A percentile compares a stretch with the other conserved stretches of the same genome.
Conservation (phyloP, 2,329 filamentous ascomycete species). For the Penicillium sp. region DNA sequence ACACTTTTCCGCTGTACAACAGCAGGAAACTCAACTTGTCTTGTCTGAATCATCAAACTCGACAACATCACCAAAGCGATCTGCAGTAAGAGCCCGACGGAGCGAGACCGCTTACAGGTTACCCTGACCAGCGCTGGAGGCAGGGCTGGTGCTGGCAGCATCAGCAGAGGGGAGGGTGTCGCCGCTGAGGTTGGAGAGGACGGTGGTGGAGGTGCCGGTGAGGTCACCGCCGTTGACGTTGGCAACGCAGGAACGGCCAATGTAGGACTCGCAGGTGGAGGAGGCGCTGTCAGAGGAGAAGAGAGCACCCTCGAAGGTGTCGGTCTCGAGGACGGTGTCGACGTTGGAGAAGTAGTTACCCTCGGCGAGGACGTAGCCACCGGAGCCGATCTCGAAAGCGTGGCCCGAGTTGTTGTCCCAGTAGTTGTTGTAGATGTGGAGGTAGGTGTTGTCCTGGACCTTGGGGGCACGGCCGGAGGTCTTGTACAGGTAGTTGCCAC, state of each 20-base stretch:
- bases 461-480: slow-evolving; percentile 6
- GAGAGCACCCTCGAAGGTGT: background rate
- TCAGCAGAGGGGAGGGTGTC: background rate
- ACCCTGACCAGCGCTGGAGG: slow-evolving; percentile 4
- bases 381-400: slow-evolving; percentile 4
- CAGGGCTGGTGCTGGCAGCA: background rate
- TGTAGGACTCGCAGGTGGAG: background rate
- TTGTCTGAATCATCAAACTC: no score
- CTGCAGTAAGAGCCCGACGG: no score
- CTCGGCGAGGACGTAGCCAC: background rate
- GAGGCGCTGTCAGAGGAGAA: background rate
- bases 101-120: background rate
- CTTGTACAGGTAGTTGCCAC: slow-evolving; percentile 10
- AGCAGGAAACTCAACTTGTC: no score
- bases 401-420: slow-evolving; percentile 3
- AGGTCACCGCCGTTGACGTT: background rate
- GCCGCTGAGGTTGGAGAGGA: background rate
- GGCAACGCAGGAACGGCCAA: slow-evolving; percentile 3
- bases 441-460: slow-evolving; percentile 4
- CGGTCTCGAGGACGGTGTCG: background rate
- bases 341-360: slow-evolving; percentile 5
- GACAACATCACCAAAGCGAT: no score
- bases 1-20: no score
- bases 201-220: background rate
- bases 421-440: slow-evolving; percentile 9